Conservation (phyloP, 2,329 filamentous ascomycete genomes). For the Aspergillus ustus region DNA sequence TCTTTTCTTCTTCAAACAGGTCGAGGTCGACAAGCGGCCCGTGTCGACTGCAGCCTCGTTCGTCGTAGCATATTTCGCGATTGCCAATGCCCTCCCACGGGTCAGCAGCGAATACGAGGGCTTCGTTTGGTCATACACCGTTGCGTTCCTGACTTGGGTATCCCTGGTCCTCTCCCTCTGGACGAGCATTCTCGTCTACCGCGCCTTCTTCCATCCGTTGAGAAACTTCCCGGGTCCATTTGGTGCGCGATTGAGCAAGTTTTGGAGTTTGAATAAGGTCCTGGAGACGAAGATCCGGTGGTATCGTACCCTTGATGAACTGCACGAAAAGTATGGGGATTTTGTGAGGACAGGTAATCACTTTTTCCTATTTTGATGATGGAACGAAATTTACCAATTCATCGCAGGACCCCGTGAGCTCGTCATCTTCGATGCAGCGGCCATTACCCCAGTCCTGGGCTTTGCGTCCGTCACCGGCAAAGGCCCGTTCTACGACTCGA, state of each 20-base stretch:
- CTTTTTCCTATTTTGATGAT: background rate
- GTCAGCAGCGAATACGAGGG: conserved; percentile 3
- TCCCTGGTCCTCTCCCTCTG: background rate
- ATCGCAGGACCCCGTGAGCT: conserved; percentile 6
- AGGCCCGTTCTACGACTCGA: conserved; percentile 4
- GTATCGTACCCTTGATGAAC: background rate
- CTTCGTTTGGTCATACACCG: background rate
- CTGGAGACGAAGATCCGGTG: background rate
- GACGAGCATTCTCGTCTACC: conserved; percentile 1
- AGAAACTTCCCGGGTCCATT: background rate
- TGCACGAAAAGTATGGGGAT: conserved; percentile 5
- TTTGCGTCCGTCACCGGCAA: background rate
- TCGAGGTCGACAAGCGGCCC: conserved; percentile 2
- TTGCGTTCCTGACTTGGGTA: background rate
- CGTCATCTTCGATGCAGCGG: background rate
- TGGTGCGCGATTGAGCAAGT: conserved; percentile 6
- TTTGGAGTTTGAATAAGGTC: background rate
- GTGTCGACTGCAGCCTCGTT: background rate
- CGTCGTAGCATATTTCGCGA: background rate
- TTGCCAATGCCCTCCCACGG: background rate
- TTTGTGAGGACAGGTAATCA: background rate
- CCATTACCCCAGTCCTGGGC: conserved; percentile 1
- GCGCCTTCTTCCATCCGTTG: conserved; percentile 5
- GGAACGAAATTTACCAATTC: background rate
- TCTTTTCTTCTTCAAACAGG: conserved; percentile 5